Evolutionary conservation across 805 yeast genomes (phyloP), one percentile per base, ranked within the genome.

Genomic region (Teunomyces aglyptinius): DNA sequence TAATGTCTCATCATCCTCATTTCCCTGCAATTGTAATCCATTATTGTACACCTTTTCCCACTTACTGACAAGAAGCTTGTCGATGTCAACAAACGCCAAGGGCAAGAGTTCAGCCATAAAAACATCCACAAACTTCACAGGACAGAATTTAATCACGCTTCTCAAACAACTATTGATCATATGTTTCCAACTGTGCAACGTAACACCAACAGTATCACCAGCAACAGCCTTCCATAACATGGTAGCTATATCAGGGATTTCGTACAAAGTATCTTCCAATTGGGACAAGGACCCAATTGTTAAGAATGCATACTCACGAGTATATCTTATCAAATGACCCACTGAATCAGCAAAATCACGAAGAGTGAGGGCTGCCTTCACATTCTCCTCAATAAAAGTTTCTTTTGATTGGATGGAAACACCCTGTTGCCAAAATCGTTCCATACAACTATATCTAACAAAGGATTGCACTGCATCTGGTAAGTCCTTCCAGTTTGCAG

Each of bases 361-460:
- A 48, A 94, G 70, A 0, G 99, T 91, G 52, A 86, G 86, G 73
- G 94, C 89, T 0, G 99, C 98, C 61, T 86, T 89, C 48, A 89
- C 96, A 58, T 84, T 90, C 61, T 94, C 98, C 61, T 88, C 96
- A 52, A 94, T 85, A 55, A 94, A 95, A 28, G 94, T 90, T 61
- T 94, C 98, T 58, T 89, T 86, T 2, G 96, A 83, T 66, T 94
- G 96, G 48, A 88, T 86, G 1, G 97, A 88, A 18, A 96, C 95
- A 13, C 99, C 99, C 50, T 90, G 96, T 61, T 95, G 98, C 99
- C 99, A 94, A 64, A 94, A 94, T 58, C 98, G 76, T 69, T 94
- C 99, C 61, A 85, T 82, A 42, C 95, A 86, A 49, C 95, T 85
- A 57, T 89, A 85, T 53, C 80, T 79, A n/a, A 92, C 96, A 71